These are phyloP conservation scores for Elsinoe perseae DNA, from an alignment of 2,329 filamentous ascomycete species.

Conservation along the genomic window DNA sequence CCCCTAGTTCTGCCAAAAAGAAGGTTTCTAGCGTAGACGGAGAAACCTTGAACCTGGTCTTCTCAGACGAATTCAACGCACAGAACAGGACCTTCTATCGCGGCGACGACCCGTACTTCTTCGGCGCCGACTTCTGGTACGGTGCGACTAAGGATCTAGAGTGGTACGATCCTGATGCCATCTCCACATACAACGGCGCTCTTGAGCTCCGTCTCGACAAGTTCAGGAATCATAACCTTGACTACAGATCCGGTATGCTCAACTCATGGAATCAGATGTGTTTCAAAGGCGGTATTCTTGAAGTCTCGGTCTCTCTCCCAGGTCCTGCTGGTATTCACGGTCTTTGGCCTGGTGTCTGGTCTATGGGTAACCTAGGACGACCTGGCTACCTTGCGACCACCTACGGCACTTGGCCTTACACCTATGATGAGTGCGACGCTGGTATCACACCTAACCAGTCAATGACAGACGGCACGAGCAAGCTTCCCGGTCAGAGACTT, in stretches of 20 bases:
- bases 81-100: slow-evolving; percentile 62
- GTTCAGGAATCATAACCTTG: slow-evolving; percentile 56
- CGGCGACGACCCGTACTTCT: slow-evolving; percentile 61
- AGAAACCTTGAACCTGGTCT: slow-evolving; percentile 56
- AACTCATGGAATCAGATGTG: slow-evolving; percentile 68
- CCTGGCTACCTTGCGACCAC: slow-evolving; percentile 63
- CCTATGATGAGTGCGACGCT: slow-evolving; percentile 61
- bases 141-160: slow-evolving; percentile 62
- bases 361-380: slow-evolving; percentile 64
- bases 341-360: slow-evolving; percentile 70
- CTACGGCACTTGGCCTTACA: slow-evolving; percentile 68
- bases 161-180: slow-evolving; percentile 65
- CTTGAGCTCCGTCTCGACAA: slow-evolving; percentile 58
- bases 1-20: slow-evolving; percentile 49
- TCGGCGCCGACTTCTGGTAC: slow-evolving; percentile 64
- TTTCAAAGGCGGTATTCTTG: slow-evolving; percentile 62
- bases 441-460: slow-evolving; percentile 68
- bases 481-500: slow-evolving; percentile 60
- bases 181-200: slow-evolving; percentile 54
- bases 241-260: slow-evolving; percentile 65
- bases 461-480: slow-evolving; percentile 57
- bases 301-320: slow-evolving; percentile 63
- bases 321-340: slow-evolving; percentile 58
- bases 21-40: slow-evolving; percentile 50
- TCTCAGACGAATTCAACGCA: slow-evolving; percentile 65